A percentile compares a stretch with the other conserved stretches of the same genome.
Conservation (phyloP, 1,139 yeast genomes). For the Magnusiomyces ingens region DNA sequence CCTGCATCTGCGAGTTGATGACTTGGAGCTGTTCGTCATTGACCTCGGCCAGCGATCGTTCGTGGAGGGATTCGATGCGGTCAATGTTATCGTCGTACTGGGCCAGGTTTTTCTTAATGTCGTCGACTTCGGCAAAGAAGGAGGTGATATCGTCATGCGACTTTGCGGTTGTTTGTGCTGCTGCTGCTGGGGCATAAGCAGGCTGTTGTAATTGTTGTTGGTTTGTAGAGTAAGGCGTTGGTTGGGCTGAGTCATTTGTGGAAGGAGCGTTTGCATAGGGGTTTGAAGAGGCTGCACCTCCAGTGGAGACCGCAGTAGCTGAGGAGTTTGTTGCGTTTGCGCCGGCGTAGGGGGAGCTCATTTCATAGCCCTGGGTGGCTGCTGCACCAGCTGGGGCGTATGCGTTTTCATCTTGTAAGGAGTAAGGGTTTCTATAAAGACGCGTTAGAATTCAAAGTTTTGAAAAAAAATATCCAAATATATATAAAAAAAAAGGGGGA, state of each 20-base stretch:
- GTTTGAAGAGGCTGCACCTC: too few relatives aligned
- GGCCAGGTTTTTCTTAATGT: conserved; percentile 71
- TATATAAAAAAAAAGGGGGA: not conserved
- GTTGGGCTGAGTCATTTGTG: conserved; percentile 4
- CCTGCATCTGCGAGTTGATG: conserved; percentile 69
- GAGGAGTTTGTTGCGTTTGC: too few relatives aligned
- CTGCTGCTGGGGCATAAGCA: conserved; percentile 7
- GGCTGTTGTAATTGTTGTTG: conserved; percentile 3
- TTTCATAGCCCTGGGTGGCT: not conserved
- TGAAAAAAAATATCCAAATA: not conserved
- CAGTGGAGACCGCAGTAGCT: too few relatives aligned
- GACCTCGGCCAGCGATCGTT: conserved; percentile 75
- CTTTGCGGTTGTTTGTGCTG: conserved; percentile 10
- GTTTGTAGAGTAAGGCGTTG: conserved; percentile 5
- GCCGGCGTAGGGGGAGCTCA: too few relatives aligned
- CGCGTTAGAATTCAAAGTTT: not conserved
- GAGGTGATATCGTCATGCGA: conserved; percentile 53
- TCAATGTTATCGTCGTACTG: conserved; percentile 74
- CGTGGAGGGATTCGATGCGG: conserved; percentile 74
- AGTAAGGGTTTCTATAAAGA: not conserved
- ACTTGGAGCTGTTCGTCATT: conserved; percentile 68
- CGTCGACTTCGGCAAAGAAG: conserved; percentile 79
- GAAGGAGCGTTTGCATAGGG: too few relatives aligned
- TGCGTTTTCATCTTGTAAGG: conserved; percentile 7
- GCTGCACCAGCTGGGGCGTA: conserved; percentile 6